phyloP scores from a whole-genome alignment of 2,329 filamentous ascomycete genomes.

The Fusarium avenaceum region DNA sequence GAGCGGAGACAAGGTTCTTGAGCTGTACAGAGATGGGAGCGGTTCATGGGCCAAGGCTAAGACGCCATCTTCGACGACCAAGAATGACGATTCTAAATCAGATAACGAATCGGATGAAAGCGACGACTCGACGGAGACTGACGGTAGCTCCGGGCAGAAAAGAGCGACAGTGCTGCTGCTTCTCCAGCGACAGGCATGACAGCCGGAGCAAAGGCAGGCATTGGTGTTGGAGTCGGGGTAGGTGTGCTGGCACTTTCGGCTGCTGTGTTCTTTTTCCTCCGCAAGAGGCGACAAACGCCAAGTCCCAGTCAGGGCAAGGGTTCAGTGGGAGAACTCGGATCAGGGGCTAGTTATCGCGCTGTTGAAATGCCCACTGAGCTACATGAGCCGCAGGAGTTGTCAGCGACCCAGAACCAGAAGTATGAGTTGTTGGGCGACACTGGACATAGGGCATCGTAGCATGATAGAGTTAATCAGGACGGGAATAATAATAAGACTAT shows the following conservation, averaged over 20 bases:
- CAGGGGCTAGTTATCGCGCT: constrained; percentile 16
- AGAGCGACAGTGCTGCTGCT: not conserved
- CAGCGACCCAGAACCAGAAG: not conserved
- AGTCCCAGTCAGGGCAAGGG: not conserved
- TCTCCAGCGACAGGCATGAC: constrained; percentile 12
- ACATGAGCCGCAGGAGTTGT: constrained; percentile 23
- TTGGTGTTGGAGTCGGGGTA: constrained; percentile 19
- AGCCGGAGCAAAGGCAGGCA: constrained; percentile 29
- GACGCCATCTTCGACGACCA: not conserved
- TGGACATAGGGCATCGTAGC: not conserved
- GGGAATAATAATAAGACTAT: too few species aligned
- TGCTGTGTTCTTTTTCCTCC: constrained; percentile 9
- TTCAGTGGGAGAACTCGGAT: constrained; percentile 1
- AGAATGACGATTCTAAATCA: not conserved
- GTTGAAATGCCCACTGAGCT: constrained; percentile 13
- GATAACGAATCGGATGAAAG: not conserved
- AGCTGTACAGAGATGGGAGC: constrained; percentile 14
- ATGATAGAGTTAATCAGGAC: not conserved
- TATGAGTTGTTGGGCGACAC: constrained; percentile 30
- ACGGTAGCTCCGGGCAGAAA: not conserved
- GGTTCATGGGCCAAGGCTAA: constrained; percentile 16
- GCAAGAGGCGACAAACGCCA: not conserved
- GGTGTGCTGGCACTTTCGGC: constrained; percentile 5
- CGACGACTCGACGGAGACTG: not conserved
- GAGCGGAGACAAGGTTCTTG: constrained; percentile 21